Evolutionary conservation across 116 monocot genomes (phyloP).

Genomic region (Posidonia oceanica): DNA sequence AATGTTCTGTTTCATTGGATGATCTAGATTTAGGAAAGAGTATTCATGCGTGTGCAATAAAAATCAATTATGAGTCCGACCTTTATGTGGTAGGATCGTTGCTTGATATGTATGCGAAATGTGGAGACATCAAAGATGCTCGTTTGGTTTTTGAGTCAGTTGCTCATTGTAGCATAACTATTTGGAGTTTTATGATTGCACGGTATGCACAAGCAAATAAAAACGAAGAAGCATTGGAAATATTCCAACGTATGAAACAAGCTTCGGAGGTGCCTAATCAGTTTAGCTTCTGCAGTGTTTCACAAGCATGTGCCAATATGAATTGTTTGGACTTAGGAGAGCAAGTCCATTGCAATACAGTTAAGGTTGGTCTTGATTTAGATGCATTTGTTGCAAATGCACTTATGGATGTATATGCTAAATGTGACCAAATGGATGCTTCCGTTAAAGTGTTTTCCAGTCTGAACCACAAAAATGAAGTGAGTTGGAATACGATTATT

Average conservation of each 20-base stretch:
- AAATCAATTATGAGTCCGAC: conserved; percentile 32
- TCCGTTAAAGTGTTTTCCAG: conserved; percentile 34
- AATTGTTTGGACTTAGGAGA: conserved; percentile 25
- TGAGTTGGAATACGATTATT: conserved; percentile 77
- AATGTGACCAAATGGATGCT: conserved; percentile 43
- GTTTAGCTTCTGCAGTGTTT: conserved; percentile 64
- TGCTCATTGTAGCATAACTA: conserved; percentile 32
- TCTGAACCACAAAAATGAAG: conserved; percentile 47
- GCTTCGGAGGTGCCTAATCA: conserved; percentile 55
- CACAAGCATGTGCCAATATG: conserved; percentile 66
- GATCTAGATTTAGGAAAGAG: conserved; percentile 38
- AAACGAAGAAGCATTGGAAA: conserved; percentile 46
- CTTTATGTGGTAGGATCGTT: conserved; percentile 55
- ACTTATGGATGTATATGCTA: conserved; percentile 75
- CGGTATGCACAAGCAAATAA: conserved; percentile 49
- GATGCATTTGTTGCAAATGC: conserved; percentile 72
- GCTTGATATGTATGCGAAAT: conserved; percentile 84
- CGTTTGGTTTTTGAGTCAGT: conserved; percentile 39
- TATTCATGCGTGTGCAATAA: conserved; percentile 52
- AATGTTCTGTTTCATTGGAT: conserved; percentile 35
- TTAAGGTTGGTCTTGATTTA: conserved; percentile 45
- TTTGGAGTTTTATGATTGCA: conserved; percentile 84
- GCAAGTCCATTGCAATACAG: conserved; percentile 51
- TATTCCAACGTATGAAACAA: conserved; percentile 45
- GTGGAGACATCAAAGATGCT: conserved; percentile 64